phyloP scores from a whole-genome alignment of 306 rosid species.

The Neltuma alba region DNA sequence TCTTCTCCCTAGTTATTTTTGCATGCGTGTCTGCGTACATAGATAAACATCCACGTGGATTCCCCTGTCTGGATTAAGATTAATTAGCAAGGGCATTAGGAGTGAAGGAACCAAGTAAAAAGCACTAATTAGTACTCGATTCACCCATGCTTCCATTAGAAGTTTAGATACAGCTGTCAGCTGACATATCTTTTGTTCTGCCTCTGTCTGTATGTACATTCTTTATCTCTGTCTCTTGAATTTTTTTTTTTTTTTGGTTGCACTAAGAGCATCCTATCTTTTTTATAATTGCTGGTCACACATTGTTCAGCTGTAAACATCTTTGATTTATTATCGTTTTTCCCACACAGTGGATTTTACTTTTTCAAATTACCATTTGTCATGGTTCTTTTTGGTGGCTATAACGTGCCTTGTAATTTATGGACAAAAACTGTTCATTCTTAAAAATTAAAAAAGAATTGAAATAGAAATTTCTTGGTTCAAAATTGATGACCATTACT shows the following conservation, averaged over 20 bases:
- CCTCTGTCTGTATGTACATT: slow-evolving; percentile 6
- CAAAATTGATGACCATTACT: slow-evolving; percentile 5
- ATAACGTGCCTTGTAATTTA: neutral
- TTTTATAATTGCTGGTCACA: neutral
- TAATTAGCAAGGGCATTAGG: neutral
- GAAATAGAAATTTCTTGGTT: neutral
- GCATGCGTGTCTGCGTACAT: neutral
- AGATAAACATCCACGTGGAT: neutral
- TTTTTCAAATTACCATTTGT: neutral
- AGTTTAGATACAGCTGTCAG: slow-evolving; percentile 3
- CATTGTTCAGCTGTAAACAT: neutral
- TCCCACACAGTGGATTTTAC: neutral
- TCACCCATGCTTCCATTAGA: slow-evolving; percentile 2
- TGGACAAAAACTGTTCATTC: neutral
- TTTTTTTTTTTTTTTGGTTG: neutral
- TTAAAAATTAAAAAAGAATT: neutral
- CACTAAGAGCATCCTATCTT: neutral
- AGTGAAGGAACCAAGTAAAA: neutral
- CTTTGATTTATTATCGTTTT: neutral
- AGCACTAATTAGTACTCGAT: neutral
- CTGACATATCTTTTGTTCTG: neutral
- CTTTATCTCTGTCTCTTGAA: neutral
- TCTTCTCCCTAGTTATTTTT: slow-evolving; percentile 10
- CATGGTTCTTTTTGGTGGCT: neutral
- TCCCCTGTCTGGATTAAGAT: slow-evolving; percentile 14